phyloP scores from a whole-genome alignment of 768 basidiomycete genomes.

The Lactifluus volemus region DNA sequence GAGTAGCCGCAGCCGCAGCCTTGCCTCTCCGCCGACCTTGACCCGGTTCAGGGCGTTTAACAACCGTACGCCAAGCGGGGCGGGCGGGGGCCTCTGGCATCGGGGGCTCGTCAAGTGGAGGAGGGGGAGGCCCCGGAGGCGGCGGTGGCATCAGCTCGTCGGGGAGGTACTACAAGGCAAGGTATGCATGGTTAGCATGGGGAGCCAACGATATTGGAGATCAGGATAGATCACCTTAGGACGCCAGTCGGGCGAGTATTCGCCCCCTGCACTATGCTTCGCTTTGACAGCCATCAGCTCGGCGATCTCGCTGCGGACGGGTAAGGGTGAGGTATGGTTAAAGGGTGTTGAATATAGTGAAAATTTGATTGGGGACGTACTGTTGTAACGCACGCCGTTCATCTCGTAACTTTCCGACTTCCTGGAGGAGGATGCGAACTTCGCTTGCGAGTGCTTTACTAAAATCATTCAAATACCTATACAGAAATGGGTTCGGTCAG shows the following conservation, averaged over 20 bases:
- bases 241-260: slow-evolving; percentile 68
- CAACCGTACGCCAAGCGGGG: slow-evolving; percentile 68
- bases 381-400: slow-evolving; percentile 50
- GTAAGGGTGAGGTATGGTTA: not conserved
- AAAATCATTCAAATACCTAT: slow-evolving; percentile 50
- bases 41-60: slow-evolving; percentile 41
- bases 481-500: not conserved
- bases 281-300: slow-evolving; percentile 77
- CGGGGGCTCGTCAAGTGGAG: slow-evolving; percentile 52
- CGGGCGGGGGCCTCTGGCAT: slow-evolving; percentile 40
- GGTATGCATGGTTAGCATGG: not conserved
- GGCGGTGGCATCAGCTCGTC: slow-evolving; percentile 26
- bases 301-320: slow-evolving; percentile 58
- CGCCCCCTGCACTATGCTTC: slow-evolving; percentile 73
- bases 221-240: slow-evolving; percentile 40
- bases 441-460: slow-evolving; percentile 54
- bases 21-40: slow-evolving; percentile 28
- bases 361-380: slow-evolving; percentile 27
- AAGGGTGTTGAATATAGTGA: not conserved
- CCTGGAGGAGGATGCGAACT: slow-evolving; percentile 51
- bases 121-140: slow-evolving; percentile 28
- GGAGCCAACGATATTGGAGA: not conserved
- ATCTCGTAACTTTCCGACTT: slow-evolving; percentile 53
- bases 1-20: slow-evolving; percentile 30
- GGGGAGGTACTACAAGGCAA: slow-evolving; percentile 26